These are phyloP conservation scores for Rhizoclosmatium globosum DNA, from an alignment of 192 early-diverging fungal species.

Conservation along the genomic window DNA sequence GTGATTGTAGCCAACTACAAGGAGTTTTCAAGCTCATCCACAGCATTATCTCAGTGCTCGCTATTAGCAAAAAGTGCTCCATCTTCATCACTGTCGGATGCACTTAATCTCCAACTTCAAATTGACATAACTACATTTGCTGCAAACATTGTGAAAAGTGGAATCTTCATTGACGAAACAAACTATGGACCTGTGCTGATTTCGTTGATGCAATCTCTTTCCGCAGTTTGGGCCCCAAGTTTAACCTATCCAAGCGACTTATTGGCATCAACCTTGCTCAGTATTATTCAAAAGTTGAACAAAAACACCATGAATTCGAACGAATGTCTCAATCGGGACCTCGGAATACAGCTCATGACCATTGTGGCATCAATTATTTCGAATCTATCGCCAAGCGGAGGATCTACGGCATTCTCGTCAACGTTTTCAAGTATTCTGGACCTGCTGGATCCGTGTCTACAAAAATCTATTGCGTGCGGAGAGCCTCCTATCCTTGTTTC, in stretches of 20 bases:
- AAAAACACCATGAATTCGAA: neutral
- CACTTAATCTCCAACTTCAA: neutral
- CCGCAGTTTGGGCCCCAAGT: neutral
- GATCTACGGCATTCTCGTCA: neutral
- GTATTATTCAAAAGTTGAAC: neutral
- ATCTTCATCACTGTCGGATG: neutral
- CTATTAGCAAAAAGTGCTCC: neutral
- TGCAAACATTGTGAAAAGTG: neutral
- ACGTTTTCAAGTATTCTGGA: neutral
- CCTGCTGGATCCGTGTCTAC: neutral
- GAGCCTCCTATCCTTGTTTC: neutral
- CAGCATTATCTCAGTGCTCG: neutral
- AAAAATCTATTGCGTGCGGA: conserved; percentile 6
- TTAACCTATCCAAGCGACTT: neutral
- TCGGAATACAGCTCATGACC: neutral
- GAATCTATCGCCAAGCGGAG: neutral
- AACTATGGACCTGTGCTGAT: neutral
- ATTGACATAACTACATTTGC: neutral
- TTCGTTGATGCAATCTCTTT: neutral
- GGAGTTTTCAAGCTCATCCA: conserved; percentile 1
- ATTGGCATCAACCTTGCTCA: neutral
- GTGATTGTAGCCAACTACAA: neutral
- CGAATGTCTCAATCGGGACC: neutral
- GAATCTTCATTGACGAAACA: neutral
- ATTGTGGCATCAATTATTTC: neutral